A percentile compares a stretch with the other conserved stretches of the same genome.
These are phyloP conservation scores for Colletotrichum tofieldiae DNA, from an alignment of 2,329 filamentous ascomycete species.

Conservation along the genomic window DNA sequence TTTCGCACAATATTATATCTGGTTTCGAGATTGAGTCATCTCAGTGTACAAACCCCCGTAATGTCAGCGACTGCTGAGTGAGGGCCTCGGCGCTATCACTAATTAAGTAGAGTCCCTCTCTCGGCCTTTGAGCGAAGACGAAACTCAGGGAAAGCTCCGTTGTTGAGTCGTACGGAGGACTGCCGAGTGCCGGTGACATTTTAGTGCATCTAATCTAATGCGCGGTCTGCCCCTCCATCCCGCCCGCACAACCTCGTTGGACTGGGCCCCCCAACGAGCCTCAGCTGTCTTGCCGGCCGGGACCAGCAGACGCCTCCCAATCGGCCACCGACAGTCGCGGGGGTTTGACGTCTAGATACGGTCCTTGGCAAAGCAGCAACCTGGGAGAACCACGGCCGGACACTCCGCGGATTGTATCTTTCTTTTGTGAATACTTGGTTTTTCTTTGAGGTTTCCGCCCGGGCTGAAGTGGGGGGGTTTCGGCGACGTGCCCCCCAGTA, in stretches of 20 bases:
- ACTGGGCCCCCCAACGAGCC: not conserved
- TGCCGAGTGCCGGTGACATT: not conserved
- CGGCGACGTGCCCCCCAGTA: not conserved
- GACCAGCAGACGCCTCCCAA: not conserved
- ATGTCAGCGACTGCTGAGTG: not conserved
- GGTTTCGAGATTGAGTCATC: not conserved
- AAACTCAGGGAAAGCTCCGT: slow-evolving; percentile 2
- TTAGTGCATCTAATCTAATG: no score
- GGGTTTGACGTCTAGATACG: not conserved
- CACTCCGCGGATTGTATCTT: no score
- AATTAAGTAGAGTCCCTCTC: not conserved
- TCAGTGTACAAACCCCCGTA: not conserved
- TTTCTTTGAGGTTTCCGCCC: slow-evolving; percentile 5
- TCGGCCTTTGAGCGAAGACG: not conserved
- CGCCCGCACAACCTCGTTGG: not conserved
- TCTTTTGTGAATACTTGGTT: not conserved
- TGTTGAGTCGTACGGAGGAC: slow-evolving; percentile 4
- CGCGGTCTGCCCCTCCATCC: no score
- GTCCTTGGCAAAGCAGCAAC: not conserved
- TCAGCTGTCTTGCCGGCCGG: not conserved
- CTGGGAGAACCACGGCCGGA: not conserved
- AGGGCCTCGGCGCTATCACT: slow-evolving; percentile 1
- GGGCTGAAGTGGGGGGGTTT: slow-evolving; percentile 2
- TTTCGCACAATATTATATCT: not conserved
- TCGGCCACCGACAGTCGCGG: not conserved